These are phyloP conservation scores for Aurifilum marmelostoma DNA, from an alignment of 2,329 filamentous ascomycete genomes.

Conservation along the genomic window DNA sequence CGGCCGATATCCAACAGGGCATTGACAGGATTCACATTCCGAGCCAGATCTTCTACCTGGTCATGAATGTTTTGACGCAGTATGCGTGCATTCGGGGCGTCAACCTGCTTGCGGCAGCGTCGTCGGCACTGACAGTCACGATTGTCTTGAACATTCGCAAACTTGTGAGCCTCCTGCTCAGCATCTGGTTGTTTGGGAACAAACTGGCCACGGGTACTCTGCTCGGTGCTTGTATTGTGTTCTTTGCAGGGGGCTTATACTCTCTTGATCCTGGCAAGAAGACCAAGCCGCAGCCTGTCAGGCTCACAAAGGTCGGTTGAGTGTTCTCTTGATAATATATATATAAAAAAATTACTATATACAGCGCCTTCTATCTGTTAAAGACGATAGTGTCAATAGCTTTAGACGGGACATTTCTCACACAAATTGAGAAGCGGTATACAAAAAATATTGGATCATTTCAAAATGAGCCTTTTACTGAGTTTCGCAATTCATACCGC, in stretches of 20 bases:
- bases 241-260: constrained; percentile 88
- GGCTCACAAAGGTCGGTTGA: constrained; percentile 36
- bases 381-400: constrained; percentile 15
- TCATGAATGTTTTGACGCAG: constrained; percentile 83
- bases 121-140: constrained; percentile 91
- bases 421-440: constrained; percentile 17
- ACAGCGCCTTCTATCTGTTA: not conserved
- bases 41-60: constrained; percentile 71
- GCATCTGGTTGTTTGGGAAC: constrained; percentile 95
- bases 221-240: constrained; percentile 81
- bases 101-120: constrained; percentile 86
- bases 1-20: constrained; percentile 43
- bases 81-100: constrained; percentile 95
- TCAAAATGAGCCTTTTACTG: not conserved
- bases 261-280: constrained; percentile 67
- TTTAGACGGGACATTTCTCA: constrained; percentile 17
- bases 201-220: constrained; percentile 75
- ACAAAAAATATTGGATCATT: constrained; percentile 20
- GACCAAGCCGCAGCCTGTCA: constrained; percentile 35
- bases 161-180: constrained; percentile 85
- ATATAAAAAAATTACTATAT: not conserved
- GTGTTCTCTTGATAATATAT: not conserved
- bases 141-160: constrained; percentile 97
- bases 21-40: constrained; percentile 55
- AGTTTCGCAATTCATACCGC: not conserved